A percentile compares a stretch with the other conserved stretches of the same genome.
These are phyloP conservation scores for Cryomyces antarcticus DNA, from an alignment of 495 filamentous ascomycete genomes.

Conservation along the genomic window DNA sequence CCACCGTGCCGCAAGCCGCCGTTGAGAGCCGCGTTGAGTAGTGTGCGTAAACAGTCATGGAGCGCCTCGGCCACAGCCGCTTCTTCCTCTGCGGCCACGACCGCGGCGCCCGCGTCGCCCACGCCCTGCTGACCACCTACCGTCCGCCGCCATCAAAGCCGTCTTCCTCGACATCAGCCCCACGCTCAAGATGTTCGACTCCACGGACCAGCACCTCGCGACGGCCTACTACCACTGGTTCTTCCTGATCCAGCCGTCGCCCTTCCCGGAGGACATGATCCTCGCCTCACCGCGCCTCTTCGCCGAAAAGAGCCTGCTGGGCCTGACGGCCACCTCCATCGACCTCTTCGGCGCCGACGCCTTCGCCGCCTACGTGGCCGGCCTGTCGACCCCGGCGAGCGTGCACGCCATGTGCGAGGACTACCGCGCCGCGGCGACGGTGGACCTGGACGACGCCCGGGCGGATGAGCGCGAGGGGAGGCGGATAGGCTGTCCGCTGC, in stretches of 20 bases:
- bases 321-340: conserved; percentile 1
- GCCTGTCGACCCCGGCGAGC: conserved; percentile 10
- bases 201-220: conserved; percentile 15
- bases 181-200: conserved; percentile 19
- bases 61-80: conserved; percentile 6
- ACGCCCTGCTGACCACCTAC: conserved; percentile 20
- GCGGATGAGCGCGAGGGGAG: conserved; percentile 13
- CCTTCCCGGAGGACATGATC: conserved; percentile 20
- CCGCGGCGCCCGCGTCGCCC: conserved; percentile 22
- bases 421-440: conserved; percentile 19
- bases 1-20: no score
- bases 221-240: conserved; percentile 25
- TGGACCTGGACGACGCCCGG: conserved; percentile 20
- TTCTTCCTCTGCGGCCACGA: conserved; percentile 21
- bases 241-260: conserved; percentile 20
- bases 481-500: conserved; percentile 18
- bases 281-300: conserved; percentile 8
- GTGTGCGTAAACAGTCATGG: conserved; percentile 11
- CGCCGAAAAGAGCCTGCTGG: conserved; percentile 10
- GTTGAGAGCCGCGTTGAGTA: no score
- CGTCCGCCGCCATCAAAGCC: conserved; percentile 10
- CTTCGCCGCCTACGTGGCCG: conserved; percentile 13
- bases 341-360: conserved; percentile 7
- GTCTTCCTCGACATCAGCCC: conserved; percentile 23
- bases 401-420: conserved; percentile 25